A percentile compares a stretch with the other conserved stretches of the same genome.
phyloP scores from a whole-genome alignment of 1,139 yeast genomes.

The Pichia sp. region DNA sequence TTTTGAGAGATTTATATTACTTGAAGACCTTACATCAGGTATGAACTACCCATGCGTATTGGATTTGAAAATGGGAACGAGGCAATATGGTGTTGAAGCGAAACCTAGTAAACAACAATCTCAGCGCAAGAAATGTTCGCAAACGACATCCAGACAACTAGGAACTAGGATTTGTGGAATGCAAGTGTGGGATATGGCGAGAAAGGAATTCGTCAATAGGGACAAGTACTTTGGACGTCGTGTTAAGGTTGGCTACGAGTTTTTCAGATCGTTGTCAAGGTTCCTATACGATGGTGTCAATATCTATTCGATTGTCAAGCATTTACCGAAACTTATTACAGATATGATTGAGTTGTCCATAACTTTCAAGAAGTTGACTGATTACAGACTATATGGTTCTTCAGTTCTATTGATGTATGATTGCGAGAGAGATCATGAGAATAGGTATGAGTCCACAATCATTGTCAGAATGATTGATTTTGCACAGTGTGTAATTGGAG shows the following conservation, averaged over 20 bases:
- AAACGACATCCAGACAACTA: conserved; percentile 71
- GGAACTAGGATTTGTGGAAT: conserved; percentile 96
- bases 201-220: conserved; percentile 48
- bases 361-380: conserved; percentile 50
- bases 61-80: conserved; percentile 96
- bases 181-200: conserved; percentile 65
- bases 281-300: conserved; percentile 72
- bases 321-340: conserved; percentile 58
- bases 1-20: conserved; percentile 74
- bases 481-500: conserved; percentile 87
- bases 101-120: conserved; percentile 61
- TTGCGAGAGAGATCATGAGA: conserved; percentile 26
- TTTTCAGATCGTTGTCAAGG: conserved; percentile 64
- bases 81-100: conserved; percentile 98
- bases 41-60: conserved; percentile 83
- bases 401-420: conserved; percentile 86
- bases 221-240: conserved; percentile 92
- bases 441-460: conserved; percentile 16
- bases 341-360: conserved; percentile 52
- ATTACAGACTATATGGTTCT: conserved; percentile 92
- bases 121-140: conserved; percentile 72
- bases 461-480: conserved; percentile 81
- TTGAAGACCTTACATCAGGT: conserved; percentile 85
- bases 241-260: conserved; percentile 67
- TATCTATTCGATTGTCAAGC: conserved; percentile 52